phyloP scores from a whole-genome alignment of 208 protist genomes.

The Perkinsela sp. region DNA sequence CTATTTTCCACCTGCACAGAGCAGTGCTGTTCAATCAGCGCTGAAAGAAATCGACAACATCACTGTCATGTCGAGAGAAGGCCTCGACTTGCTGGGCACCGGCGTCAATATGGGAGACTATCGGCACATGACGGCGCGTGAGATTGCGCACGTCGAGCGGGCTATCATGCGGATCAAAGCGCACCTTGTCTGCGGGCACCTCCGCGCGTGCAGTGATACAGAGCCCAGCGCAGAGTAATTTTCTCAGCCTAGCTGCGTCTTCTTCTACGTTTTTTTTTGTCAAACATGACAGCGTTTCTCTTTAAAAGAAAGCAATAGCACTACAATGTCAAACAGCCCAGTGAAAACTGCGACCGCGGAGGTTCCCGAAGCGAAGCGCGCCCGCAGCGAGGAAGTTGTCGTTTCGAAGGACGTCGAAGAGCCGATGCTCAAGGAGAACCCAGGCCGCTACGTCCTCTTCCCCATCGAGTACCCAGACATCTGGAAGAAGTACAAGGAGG shows the following conservation, averaged over 20 bases:
- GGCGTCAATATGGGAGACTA: not conserved
- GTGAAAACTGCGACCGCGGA: too few relatives aligned
- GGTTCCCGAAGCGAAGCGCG: not conserved
- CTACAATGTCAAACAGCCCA: too few relatives aligned
- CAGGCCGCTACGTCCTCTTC: slow-evolving; percentile 87
- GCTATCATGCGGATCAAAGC: not conserved
- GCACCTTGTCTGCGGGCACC: not conserved
- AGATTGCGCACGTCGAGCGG: not conserved
- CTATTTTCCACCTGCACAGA: not conserved
- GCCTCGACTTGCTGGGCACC: not conserved
- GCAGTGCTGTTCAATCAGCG: not conserved
- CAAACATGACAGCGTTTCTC: too few relatives aligned
- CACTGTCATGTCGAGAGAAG: not conserved
- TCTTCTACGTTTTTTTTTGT: too few relatives aligned
- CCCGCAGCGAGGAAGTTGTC: not conserved
- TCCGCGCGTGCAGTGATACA: too few relatives aligned
- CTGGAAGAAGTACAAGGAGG: slow-evolving; percentile 98
- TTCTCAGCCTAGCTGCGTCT: too few relatives aligned
- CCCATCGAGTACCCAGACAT: slow-evolving; percentile 86
- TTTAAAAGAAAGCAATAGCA: too few relatives aligned
- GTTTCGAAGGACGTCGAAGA: slow-evolving; percentile 27
- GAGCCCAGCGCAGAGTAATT: too few relatives aligned
- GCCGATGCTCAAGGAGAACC: slow-evolving; percentile 79
- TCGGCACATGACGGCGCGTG: not conserved
- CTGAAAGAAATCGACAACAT: not conserved